Conservation (phyloP, 768 basidiomycete species). For the Serendipita vermifera region DNA sequence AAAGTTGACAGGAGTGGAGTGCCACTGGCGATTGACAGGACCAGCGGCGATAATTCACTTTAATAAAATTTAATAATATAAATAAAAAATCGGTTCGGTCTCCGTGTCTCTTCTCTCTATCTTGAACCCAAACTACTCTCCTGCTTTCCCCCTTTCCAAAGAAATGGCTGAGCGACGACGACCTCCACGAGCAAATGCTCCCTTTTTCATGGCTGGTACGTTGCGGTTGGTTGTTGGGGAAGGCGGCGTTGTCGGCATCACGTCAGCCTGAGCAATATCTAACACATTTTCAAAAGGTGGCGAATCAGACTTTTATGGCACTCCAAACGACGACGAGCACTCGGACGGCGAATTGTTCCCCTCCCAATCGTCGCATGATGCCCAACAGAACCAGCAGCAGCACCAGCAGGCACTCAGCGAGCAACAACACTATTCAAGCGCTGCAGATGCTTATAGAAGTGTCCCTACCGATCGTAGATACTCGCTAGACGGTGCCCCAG, state of each 20-base stretch:
- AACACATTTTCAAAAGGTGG: not conserved
- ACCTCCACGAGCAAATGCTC: constrained; percentile 9
- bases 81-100: no score
- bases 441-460: constrained; percentile 7
- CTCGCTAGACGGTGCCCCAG: not conserved
- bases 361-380: constrained; percentile 2
- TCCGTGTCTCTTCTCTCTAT: no score
- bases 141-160: not conserved
- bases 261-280: no score
- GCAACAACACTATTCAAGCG: not conserved
- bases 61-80: no score
- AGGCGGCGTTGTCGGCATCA: no score
- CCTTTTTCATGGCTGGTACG: constrained; percentile 7
- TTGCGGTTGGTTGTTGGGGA: no score
- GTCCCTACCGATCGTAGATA: not conserved
- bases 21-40: no score
- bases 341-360: constrained; percentile 7
- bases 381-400: not conserved
- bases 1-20: no score
- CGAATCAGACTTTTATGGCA: not conserved
- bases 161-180: constrained; percentile 9
- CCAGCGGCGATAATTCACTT: no score
- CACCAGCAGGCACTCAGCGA: not conserved
- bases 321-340: constrained; percentile 1
- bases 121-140: no score